Conservation (phyloP, 1,284 basidiomycete genomes). For the Psilocybe mexicana region DNA sequence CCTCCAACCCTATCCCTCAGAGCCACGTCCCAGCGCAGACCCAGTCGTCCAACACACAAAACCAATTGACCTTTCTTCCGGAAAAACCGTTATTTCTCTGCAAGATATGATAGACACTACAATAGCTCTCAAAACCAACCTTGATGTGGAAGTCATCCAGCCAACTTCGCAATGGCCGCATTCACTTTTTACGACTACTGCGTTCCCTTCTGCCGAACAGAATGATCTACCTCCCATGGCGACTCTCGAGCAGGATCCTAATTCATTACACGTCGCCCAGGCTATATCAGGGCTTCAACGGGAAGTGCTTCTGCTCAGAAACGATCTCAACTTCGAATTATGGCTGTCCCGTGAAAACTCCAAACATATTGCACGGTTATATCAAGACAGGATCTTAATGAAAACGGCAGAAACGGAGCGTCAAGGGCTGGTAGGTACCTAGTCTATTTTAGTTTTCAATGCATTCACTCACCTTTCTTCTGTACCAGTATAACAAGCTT, state of each 20-base stretch:
- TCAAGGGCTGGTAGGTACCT: slow-evolving; percentile 68
- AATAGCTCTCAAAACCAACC: slow-evolving; percentile 65
- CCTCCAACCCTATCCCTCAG: background rate
- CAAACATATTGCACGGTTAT: slow-evolving; percentile 75
- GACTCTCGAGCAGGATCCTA: slow-evolving; percentile 27
- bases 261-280: slow-evolving; percentile 50
- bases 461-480: background rate
- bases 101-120: slow-evolving; percentile 71
- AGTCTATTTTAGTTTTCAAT: background rate
- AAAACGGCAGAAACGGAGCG: slow-evolving; percentile 76
- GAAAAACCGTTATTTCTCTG: slow-evolving; percentile 54
- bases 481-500: slow-evolving; percentile 68
- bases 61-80: slow-evolving; percentile 36
- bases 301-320: slow-evolving; percentile 70
- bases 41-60: slow-evolving; percentile 25
- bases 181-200: slow-evolving; percentile 35
- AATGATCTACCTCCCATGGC: slow-evolving; percentile 9
- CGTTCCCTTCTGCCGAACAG: slow-evolving; percentile 21
- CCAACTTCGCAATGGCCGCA: slow-evolving; percentile 50
- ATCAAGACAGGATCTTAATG: slow-evolving; percentile 70
- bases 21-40: background rate
- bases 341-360: slow-evolving; percentile 80
- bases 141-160: slow-evolving; percentile 58
- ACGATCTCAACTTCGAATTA: slow-evolving; percentile 79
- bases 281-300: slow-evolving; percentile 70